phyloP scores from a whole-genome alignment of 805 yeast genomes.

The Wickerhamiella galacta region DNA sequence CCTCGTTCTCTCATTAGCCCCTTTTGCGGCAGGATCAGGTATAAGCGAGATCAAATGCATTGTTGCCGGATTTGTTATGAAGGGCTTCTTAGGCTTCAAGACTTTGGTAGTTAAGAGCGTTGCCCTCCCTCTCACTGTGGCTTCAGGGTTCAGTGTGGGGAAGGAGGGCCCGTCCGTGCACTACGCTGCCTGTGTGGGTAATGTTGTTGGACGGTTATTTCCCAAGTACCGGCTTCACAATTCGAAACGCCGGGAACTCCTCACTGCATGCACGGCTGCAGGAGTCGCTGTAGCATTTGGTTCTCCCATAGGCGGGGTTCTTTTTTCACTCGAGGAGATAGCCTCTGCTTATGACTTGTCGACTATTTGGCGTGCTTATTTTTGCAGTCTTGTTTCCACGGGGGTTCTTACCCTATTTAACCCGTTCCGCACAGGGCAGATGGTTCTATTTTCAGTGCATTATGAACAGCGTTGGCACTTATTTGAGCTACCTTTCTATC shows the following conservation, averaged over 20 bases:
- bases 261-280: constrained; percentile 88
- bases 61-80: constrained; percentile 71
- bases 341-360: constrained; percentile 54
- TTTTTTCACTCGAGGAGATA: constrained; percentile 85
- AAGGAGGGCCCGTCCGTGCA: constrained; percentile 98
- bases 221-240: constrained; percentile 22
- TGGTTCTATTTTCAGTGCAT: constrained; percentile 81
- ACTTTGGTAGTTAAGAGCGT: constrained; percentile 63
- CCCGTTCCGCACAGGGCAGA: constrained; percentile 89
- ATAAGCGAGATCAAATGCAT: constrained; percentile 93
- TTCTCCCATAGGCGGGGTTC: constrained; percentile 60
- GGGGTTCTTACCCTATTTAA: constrained; percentile 63
- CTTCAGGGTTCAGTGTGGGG: constrained; percentile 86
- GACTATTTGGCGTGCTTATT: constrained; percentile 82
- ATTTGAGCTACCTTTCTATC: constrained; percentile 61
- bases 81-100: constrained; percentile 56
- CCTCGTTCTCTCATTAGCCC: constrained; percentile 57
- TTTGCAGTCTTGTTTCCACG: constrained; percentile 79
- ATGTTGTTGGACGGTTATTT: constrained; percentile 45
- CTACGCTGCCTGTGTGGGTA: constrained; percentile 94
- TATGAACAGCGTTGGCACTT: constrained; percentile 78
- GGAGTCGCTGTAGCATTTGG: constrained; percentile 99
- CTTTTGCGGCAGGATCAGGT: constrained; percentile 93
- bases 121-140: constrained; percentile 78
- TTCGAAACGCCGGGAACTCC: constrained; percentile 32